These are phyloP conservation scores for Colletotrichum cereale DNA, from an alignment of 2,329 filamentous ascomycete genomes.

Conservation along the genomic window DNA sequence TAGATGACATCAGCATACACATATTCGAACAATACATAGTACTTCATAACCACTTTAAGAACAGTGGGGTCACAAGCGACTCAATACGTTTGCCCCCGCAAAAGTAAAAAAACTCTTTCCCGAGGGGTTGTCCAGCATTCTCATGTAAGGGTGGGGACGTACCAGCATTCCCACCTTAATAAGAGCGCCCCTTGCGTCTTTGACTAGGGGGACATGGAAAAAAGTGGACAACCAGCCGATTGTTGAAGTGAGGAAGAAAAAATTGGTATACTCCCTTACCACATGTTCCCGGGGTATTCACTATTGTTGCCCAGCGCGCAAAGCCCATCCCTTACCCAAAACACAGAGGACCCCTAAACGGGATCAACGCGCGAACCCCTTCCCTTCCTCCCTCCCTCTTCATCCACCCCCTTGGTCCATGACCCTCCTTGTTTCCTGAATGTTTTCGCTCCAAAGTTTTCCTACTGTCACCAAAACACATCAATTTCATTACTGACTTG, in stretches of 20 bases:
- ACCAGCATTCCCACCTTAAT: not conserved
- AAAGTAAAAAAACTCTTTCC: conserved; percentile 1
- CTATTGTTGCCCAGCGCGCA: conserved; percentile 21
- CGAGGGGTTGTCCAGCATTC: not conserved
- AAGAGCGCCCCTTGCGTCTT: not conserved
- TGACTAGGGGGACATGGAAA: not conserved
- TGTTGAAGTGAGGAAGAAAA: no score
- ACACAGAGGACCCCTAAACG: not conserved
- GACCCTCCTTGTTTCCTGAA: not conserved
- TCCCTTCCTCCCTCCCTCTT: not conserved
- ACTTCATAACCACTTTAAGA: no score
- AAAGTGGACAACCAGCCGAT: not conserved
- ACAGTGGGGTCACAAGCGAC: no score
- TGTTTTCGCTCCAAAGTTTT: not conserved
- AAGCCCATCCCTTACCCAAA: not conserved
- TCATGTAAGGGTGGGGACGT: not conserved
- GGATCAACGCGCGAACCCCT: not conserved
- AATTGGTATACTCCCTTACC: not conserved
- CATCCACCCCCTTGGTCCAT: not conserved
- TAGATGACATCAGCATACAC: no score
- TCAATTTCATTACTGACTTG: not conserved
- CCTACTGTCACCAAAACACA: not conserved
- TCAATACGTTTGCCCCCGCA: no score
- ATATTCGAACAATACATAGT: no score
- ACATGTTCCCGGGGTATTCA: not conserved